These are phyloP conservation scores for Bipolaris cookei DNA, from an alignment of 2,329 filamentous ascomycete genomes.

Conservation along the genomic window DNA sequence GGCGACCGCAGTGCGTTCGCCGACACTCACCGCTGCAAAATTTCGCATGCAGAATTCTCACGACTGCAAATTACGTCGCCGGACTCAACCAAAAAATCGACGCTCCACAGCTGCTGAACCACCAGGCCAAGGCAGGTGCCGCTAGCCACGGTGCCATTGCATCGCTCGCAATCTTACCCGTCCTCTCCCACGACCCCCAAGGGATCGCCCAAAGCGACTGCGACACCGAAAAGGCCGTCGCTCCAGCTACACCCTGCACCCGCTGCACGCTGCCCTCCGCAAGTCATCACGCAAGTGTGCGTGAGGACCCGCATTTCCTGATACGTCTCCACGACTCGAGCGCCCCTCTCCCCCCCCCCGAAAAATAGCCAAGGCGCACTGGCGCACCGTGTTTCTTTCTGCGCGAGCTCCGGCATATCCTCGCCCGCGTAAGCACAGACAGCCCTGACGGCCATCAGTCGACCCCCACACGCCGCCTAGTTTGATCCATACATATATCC, in stretches of 20 bases:
- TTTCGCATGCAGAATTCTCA: slow-evolving; percentile 31
- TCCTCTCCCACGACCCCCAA: slow-evolving; percentile 2
- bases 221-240: slow-evolving; percentile 8
- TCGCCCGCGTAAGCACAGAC: slow-evolving; percentile 40
- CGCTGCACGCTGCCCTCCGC: slow-evolving; percentile 27
- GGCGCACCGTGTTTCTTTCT: slow-evolving; percentile 33
- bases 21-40: slow-evolving; percentile 34
- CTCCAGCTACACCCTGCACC: slow-evolving; percentile 23
- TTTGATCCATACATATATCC: slow-evolving; percentile 45
- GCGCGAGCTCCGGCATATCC: slow-evolving; percentile 32
- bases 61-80: slow-evolving; percentile 18
- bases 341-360: slow-evolving; percentile 17
- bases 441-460: slow-evolving; percentile 33
- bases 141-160: slow-evolving; percentile 15
- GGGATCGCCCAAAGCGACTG: slow-evolving; percentile 11
- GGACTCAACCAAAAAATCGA: slow-evolving; percentile 20
- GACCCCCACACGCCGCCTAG: slow-evolving; percentile 40
- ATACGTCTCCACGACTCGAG: slow-evolving; percentile 27
- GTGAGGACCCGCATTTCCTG: slow-evolving; percentile 29
- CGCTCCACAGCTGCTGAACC: slow-evolving; percentile 22
- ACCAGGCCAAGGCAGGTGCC: slow-evolving; percentile 22
- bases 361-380: slow-evolving; percentile 25
- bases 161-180: slow-evolving; percentile 16
- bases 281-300: slow-evolving; percentile 23
- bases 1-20: slow-evolving; percentile 24